Evolutionary conservation across 306 rosid genomes (phyloP).

Genomic region (Begonia masoniana): DNA sequence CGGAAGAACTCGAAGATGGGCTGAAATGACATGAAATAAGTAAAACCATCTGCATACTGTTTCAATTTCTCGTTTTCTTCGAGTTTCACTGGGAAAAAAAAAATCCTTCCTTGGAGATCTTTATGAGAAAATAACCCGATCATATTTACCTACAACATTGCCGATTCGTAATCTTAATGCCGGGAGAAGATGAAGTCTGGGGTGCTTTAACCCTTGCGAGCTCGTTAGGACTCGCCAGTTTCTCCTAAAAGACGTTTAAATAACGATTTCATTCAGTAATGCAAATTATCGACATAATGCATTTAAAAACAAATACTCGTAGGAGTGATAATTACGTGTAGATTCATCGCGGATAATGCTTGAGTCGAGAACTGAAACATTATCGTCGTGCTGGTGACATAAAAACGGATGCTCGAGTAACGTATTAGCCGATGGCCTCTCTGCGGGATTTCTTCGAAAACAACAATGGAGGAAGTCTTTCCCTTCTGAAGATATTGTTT

Average conservation of each 20-base stretch:
- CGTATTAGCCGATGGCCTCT: conserved; percentile 50
- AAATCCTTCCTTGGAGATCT: no score
- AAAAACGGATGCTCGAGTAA: conserved; percentile 78
- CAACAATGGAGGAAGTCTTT: conserved; percentile 70
- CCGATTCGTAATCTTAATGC: conserved; percentile 15
- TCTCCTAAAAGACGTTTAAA: conserved; percentile 23
- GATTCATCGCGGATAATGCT: conserved; percentile 22
- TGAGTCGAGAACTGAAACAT: conserved; percentile 18
- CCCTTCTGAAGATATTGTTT: conserved; percentile 58
- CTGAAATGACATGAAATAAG: conserved; percentile 13
- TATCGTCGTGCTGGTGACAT: conserved; percentile 38
- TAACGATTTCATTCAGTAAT: no score
- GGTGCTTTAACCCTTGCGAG: conserved; percentile 13
- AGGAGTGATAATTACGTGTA: conserved; percentile 11
- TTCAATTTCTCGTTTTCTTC: no score
- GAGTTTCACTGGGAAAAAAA: not conserved
- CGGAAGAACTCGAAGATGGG: conserved; percentile 20
- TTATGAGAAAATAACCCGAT: no score
- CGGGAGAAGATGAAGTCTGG: conserved; percentile 18
- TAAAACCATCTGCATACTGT: conserved; percentile 1
- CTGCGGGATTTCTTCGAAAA: conserved; percentile 81
- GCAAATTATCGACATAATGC: no score
- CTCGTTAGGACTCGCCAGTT: conserved; percentile 25
- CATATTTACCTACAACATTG: conserved; percentile 30
- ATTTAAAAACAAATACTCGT: no score